Percentiles rank a stretch among this genome's conserved stretches.
Evolutionary conservation across 305 asterid species (phyloP).

Genomic region (Fraxinus baroniana): DNA sequence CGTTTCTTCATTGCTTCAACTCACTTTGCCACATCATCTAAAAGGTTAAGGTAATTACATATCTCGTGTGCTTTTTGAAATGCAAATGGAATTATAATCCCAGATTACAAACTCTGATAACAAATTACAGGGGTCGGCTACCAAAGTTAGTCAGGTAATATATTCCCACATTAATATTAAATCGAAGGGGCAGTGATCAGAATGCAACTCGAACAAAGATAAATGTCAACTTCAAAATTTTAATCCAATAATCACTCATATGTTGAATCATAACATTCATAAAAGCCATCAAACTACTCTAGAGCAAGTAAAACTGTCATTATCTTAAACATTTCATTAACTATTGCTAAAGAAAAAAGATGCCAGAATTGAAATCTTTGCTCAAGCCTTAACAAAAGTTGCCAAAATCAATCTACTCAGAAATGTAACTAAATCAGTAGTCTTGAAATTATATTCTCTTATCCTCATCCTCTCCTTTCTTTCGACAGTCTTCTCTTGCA

Average conservation of each 20-base stretch:
- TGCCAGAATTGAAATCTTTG: slow-evolving; percentile 11
- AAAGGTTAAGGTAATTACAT: not conserved
- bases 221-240: not conserved
- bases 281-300: slow-evolving; percentile 6
- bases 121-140: not conserved
- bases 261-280: not conserved
- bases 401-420: not conserved
- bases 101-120: not conserved
- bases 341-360: not conserved
- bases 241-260: not conserved
- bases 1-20: not conserved
- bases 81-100: not conserved
- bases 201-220: not conserved
- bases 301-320: slow-evolving; percentile 14
- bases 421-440: slow-evolving; percentile 4
- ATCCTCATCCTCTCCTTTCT: slow-evolving; percentile 5
- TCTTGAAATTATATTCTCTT: not conserved
- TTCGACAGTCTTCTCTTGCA: not conserved
- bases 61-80: not conserved
- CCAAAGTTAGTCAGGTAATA: not conserved
- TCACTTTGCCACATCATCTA: not conserved
- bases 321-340: slow-evolving; percentile 1
- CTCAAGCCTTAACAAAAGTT: not conserved
- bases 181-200: not conserved
- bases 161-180: slow-evolving; percentile 12